A percentile compares a stretch with the other conserved stretches of the same genome.
Conservation (phyloP, 176 grass and related monocot species). For the Echinochloa phyllopogon region DNA sequence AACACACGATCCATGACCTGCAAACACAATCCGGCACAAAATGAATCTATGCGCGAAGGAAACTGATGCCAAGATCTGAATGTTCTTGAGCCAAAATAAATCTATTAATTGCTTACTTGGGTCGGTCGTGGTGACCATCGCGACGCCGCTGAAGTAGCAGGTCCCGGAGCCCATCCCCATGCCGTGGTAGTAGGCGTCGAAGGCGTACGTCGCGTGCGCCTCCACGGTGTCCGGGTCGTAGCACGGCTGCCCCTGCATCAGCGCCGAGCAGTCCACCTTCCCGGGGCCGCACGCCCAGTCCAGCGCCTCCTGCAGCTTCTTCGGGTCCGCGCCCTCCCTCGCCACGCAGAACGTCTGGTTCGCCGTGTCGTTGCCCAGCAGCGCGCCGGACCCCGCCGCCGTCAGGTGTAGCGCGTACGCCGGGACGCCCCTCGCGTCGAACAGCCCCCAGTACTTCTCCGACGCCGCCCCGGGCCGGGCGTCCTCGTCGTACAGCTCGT, state of each 20-base stretch:
- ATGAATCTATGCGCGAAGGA: background rate
- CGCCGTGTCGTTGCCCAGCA: constrained; percentile 90
- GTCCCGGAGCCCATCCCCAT: constrained; percentile 86
- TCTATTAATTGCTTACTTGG: constrained; percentile 81
- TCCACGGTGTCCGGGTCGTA: constrained; percentile 82
- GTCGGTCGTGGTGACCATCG: constrained; percentile 79
- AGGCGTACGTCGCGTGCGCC: constrained; percentile 79
- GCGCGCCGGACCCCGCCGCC: constrained; percentile 73
- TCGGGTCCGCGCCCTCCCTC: constrained; percentile 64
- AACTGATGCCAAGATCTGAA: too few relatives aligned
- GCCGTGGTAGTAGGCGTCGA: constrained; percentile 89
- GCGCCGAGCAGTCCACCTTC: constrained; percentile 82
- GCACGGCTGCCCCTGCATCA: constrained; percentile 83
- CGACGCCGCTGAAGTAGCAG: constrained; percentile 90
- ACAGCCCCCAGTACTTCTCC: constrained; percentile 90
- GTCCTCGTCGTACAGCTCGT: constrained; percentile 98
- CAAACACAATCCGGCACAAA: background rate
- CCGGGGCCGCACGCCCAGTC: constrained; percentile 95
- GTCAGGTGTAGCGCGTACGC: constrained; percentile 86
- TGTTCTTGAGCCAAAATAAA: background rate
- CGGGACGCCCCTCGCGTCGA: constrained; percentile 78
- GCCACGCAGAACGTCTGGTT: constrained; percentile 92
- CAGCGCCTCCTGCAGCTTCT: constrained; percentile 90
- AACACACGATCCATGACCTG: constrained; percentile 76
- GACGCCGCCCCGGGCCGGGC: constrained; percentile 61